Conservation (phyloP, 2,329 filamentous ascomycete genomes). For the Diaporthe longicolla region DNA sequence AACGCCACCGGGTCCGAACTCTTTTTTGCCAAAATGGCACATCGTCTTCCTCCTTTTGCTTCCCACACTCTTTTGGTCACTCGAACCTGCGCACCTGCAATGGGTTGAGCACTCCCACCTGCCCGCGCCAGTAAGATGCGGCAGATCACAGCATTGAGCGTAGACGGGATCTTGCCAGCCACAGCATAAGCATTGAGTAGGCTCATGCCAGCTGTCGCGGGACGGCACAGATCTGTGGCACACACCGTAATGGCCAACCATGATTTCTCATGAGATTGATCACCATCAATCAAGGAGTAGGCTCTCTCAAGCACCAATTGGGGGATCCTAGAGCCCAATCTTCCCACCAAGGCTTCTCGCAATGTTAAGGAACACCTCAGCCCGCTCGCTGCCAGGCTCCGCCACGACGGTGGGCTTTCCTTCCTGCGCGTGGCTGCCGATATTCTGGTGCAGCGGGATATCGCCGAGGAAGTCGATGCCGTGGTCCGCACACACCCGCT, state of each 20-base stretch:
- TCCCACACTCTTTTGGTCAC: no score
- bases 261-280: no score
- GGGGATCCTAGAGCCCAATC: slow-evolving; percentile 54
- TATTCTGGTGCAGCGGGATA: slow-evolving; percentile 87
- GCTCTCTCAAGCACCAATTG: no score
- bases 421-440: slow-evolving; percentile 88
- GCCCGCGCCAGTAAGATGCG: no score
- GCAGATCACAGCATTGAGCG: no score
- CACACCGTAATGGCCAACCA: no score
- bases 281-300: no score
- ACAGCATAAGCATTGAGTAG: no score
- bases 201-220: no score
- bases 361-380: slow-evolving; percentile 79
- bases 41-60: background rate
- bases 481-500: slow-evolving; percentile 77
- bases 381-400: slow-evolving; percentile 82
- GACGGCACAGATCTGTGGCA: no score
- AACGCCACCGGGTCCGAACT: slow-evolving; percentile 30
- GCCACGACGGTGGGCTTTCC: slow-evolving; percentile 93
- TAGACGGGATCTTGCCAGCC: no score
- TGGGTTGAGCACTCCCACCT: background rate
- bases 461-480: slow-evolving; percentile 87
- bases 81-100: background rate
- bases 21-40: slow-evolving; percentile 18
- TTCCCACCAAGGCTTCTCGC: slow-evolving; percentile 68